phyloP scores from a whole-genome alignment of 1,139 yeast genomes.

The Debaryomyces sp. region DNA sequence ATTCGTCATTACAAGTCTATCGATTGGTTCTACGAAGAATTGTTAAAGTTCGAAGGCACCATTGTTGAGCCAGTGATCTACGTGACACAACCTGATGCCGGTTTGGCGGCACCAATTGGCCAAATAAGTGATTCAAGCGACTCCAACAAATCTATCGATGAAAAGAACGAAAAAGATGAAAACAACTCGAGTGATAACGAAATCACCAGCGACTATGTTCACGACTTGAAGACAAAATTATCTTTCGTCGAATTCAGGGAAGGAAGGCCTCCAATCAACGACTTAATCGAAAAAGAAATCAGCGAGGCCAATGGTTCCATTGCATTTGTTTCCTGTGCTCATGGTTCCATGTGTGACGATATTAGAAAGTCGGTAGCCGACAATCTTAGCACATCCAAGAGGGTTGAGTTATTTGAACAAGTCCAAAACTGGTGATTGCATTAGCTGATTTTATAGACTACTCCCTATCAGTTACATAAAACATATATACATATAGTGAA shows the following conservation, averaged over 20 bases:
- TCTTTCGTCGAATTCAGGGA: constrained; percentile 33
- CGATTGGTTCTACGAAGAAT: constrained; percentile 39
- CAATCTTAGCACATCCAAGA: constrained; percentile 28
- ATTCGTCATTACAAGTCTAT: constrained; percentile 36
- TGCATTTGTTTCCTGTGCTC: constrained; percentile 46
- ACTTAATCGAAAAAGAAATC: constrained; percentile 37
- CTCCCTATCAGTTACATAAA: background rate
- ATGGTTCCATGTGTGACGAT: constrained; percentile 42
- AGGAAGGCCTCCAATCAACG: constrained; percentile 45
- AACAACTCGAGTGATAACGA: constrained; percentile 6
- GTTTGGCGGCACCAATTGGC: constrained; percentile 14
- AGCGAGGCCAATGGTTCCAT: constrained; percentile 30
- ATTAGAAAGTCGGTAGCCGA: constrained; percentile 35
- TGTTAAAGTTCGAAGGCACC: constrained; percentile 25
- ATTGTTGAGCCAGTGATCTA: constrained; percentile 32
- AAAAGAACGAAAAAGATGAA: constrained; percentile 7
- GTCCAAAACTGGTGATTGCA: constrained; percentile 38
- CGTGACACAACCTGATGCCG: constrained; percentile 32
- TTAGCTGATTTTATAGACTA: background rate
- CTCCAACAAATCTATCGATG: constrained; percentile 3
- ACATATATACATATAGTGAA: background rate
- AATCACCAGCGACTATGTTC: constrained; percentile 15
- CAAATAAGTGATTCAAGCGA: constrained; percentile 2
- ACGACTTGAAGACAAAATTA: constrained; percentile 21
- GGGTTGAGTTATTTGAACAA: constrained; percentile 47